Evolutionary conservation across 495 filamentous ascomycete species (phyloP), one percentile per base, ranked within the genome.

Genomic region (Chaetomidium leptoderma): DNA sequence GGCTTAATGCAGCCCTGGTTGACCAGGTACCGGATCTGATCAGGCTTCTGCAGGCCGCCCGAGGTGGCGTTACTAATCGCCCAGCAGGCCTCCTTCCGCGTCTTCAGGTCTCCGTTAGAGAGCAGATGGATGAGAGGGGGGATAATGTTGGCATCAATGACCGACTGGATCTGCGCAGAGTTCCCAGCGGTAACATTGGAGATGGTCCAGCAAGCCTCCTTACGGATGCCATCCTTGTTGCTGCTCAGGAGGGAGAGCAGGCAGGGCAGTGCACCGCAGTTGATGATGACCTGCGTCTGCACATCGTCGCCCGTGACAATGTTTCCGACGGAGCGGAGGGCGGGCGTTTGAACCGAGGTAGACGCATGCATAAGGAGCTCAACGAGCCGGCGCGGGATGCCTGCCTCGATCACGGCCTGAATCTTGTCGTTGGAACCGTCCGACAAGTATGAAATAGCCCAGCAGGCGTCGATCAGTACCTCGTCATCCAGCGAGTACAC

Each of bases 201-300:
- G 63, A 99, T 99, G 29, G 95, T 99, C 95, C 95, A 99, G 82
- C 95, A 99, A 27, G 95, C 95, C 73, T 99, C 95, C 79, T 99
- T 99, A 54, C 95, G 91, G 59, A 99, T 99, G 11, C 95, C 95
- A 66, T 99, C 95, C 80, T 99, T 99, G 69, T 86, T 89, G 53
- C 93, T 97, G 77, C 91, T 88, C 53, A 99, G 80, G 9, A 99
- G 86, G 24, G 92, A 92, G 29, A 97, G 81, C 19, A 99, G 81
- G 55, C 92, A 95, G 36, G 92, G 87, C 14, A 99, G 80, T 48
- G 95, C 85, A 48, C 95, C 95, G 66, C 90, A 95, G 82, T 99
- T 99, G 72, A 99, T 97, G 72, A 99, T 97, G 53, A 99, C 91
- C 70, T 99, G 95, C 14, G 95, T 99, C 73, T 99, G 95, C 27